Base-by-base conservation (phyloP, 2,329 filamentous ascomycete genomes). In the Mycosphaerella sp. region DNA sequence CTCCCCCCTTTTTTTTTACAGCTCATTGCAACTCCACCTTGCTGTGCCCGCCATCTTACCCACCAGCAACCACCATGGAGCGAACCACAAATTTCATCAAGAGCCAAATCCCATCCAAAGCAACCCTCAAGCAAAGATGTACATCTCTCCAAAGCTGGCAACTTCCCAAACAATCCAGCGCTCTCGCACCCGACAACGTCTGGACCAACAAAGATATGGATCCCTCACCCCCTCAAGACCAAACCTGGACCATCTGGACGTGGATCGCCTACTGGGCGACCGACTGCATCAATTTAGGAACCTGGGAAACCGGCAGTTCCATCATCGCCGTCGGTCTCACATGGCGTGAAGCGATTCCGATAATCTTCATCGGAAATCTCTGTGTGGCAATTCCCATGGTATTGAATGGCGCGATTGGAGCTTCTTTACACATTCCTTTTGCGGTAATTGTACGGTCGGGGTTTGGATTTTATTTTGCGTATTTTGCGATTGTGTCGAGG, bases 221-320 rank as follows among this genome's bases (percentile, higher is more conserved):
- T 38, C 34, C 34, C 2, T 38, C 34, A 2, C 59, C 61, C 1
- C 49, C 48, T 2, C 58, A 65, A 34, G 56, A 64, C 9, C 64
- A 65, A 51, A 67, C 65, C 3, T 67, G 73, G 64, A 61, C 58
- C 1, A 51, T 63, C 17, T 72, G 70, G 69, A 72, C 71, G 1
- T 72, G 68, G 67, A 68, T 73, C 65, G 69, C 66, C 0, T 73
- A 72, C 51, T 73, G 70, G 71, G 69, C 67, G 1, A 71, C 70
- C 10, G 71, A 74, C 57, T 68, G 68, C 2, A 69, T 73, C 48
- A 73, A 72, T 55, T 50, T 56, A n/a, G 54, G 54, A n/a, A 56
- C 54, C 45, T 66, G 65, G 65, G 58, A 38, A 7, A 38, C 34
- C 1, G 34, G 34, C 10, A 38, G 34, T 7, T 38, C 34, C 1